These are phyloP conservation scores for Phytophthora pini DNA, from an alignment of 352 stramenopile species.

Conservation along the genomic window DNA sequence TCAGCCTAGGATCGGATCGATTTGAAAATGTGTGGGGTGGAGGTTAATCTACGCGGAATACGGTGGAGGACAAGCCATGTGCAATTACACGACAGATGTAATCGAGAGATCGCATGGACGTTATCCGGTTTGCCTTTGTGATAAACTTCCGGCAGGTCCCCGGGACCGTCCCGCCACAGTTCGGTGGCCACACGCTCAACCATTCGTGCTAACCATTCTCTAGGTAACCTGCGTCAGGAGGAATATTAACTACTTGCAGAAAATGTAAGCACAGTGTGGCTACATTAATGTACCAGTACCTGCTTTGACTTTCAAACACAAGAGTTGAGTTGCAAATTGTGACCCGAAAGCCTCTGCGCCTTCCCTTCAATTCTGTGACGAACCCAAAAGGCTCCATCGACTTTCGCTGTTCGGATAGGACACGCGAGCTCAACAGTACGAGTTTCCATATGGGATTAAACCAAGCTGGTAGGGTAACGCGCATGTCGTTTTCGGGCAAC, in stretches of 20 bases:
- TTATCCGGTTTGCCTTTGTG: neutral
- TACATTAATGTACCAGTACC: no score
- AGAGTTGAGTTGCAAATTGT: no score
- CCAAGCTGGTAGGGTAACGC: neutral
- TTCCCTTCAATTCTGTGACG: neutral
- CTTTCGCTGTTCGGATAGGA: neutral
- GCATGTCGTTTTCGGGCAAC: no score
- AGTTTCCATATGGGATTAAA: conserved; percentile 1
- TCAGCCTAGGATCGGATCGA: conserved; percentile 2
- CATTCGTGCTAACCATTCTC: no score
- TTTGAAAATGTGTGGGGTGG: conserved; percentile 25
- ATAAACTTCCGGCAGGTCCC: no score
- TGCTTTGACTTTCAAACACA: no score
- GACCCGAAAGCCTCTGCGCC: no score
- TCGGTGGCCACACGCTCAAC: neutral
- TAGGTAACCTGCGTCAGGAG: no score
- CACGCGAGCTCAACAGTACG: neutral
- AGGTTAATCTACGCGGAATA: neutral
- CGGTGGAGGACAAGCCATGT: conserved; percentile 11
- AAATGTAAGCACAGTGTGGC: no score
- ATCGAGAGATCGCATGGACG: conserved; percentile 2
- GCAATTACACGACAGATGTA: conserved; percentile 12
- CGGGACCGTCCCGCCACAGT: neutral
- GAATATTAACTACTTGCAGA: no score
- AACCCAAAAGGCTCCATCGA: neutral